These are phyloP conservation scores for Ophiocordyceps australis DNA, from an alignment of 2,329 filamentous ascomycete genomes.

Conservation along the genomic window DNA sequence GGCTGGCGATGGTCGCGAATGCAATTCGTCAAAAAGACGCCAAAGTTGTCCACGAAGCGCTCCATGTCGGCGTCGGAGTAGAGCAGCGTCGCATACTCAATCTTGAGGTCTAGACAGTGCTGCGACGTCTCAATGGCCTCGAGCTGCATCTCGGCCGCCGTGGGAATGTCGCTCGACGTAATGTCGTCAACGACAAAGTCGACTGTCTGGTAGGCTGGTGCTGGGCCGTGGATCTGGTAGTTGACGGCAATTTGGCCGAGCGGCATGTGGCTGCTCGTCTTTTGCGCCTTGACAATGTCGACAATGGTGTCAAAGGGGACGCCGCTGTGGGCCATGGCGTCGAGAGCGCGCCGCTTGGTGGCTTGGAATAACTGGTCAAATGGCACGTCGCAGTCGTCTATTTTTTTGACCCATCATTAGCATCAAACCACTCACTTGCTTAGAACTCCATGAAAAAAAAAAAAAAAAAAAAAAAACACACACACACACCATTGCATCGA, in stretches of 20 bases:
- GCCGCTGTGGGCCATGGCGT: slow-evolving; percentile 7
- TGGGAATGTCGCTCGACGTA: slow-evolving; percentile 8
- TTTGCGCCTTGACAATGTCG: slow-evolving; percentile 6
- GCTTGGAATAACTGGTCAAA: slow-evolving; percentile 8
- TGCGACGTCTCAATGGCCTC: slow-evolving; percentile 8
- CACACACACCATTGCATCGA: slow-evolving; percentile 6
- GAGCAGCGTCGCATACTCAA: slow-evolving; percentile 7
- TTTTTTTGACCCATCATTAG: not conserved
- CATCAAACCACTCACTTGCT: not conserved
- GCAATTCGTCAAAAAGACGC: slow-evolving; percentile 8
- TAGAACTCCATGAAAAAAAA: not conserved
- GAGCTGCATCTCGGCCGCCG: slow-evolving; percentile 7
- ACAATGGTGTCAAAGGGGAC: slow-evolving; percentile 9
- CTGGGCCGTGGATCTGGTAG: slow-evolving; percentile 9
- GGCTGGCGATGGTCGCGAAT: slow-evolving; percentile 9
- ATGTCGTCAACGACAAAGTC: slow-evolving; percentile 8
- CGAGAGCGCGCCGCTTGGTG: slow-evolving; percentile 6
- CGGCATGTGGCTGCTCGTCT: slow-evolving; percentile 7
- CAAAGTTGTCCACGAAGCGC: slow-evolving; percentile 10
- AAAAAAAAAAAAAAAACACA: too few species aligned
- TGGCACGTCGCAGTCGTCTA: slow-evolving; percentile 6
- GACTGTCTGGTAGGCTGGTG: slow-evolving; percentile 5
- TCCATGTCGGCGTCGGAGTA: slow-evolving; percentile 7
- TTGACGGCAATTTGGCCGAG: slow-evolving; percentile 8
- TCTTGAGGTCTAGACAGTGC: slow-evolving; percentile 7